Percentiles rank a stretch among this genome's conserved stretches.
Evolutionary conservation across 768 basidiomycete genomes (phyloP).

Genomic region (Tricholoma bakamatsutake): DNA sequence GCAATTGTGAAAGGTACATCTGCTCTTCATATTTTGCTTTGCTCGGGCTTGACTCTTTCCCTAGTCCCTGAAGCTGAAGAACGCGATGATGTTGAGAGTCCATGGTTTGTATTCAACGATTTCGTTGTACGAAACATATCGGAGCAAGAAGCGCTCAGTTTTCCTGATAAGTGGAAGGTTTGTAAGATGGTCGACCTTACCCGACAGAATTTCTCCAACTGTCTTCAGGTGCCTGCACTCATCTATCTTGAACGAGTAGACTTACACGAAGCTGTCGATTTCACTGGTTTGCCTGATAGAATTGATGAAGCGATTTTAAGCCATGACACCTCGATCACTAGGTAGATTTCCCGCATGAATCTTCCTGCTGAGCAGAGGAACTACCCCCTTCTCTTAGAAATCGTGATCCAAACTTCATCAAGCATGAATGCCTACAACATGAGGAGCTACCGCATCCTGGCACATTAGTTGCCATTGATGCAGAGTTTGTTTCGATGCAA

Average conservation of each 20-base stretch:
- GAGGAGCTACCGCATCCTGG: slow-evolving; percentile 84
- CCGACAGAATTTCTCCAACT: background rate
- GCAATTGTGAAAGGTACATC: slow-evolving; percentile 75
- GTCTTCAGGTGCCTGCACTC: slow-evolving; percentile 71
- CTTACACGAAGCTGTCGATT: slow-evolving; percentile 50
- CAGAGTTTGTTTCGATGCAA: slow-evolving; percentile 97
- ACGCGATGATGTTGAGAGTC: slow-evolving; percentile 33
- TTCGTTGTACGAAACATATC: slow-evolving; percentile 83
- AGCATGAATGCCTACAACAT: slow-evolving; percentile 65
- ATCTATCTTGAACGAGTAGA: slow-evolving; percentile 84
- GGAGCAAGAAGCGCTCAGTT: slow-evolving; percentile 83
- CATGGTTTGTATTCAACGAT: slow-evolving; percentile 97
- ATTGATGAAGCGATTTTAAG: slow-evolving; percentile 73
- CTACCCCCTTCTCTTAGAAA: slow-evolving; percentile 41
- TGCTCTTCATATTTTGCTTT: background rate
- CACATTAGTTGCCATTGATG: slow-evolving; percentile 90
- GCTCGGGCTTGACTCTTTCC: background rate
- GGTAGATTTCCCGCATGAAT: slow-evolving; percentile 38
- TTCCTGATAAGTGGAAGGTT: slow-evolving; percentile 91
- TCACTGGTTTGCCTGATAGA: slow-evolving; percentile 52
- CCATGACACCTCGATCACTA: slow-evolving; percentile 83
- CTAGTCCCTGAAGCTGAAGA: slow-evolving; percentile 68
- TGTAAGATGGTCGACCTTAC: slow-evolving; percentile 10
- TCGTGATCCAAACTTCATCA: slow-evolving; percentile 65
- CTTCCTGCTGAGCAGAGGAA: background rate